Percentiles rank a stretch among this genome's conserved stretches.
phyloP scores from a whole-genome alignment of 2,329 filamentous ascomycete species.

The Ceratocystis smalleyi region DNA sequence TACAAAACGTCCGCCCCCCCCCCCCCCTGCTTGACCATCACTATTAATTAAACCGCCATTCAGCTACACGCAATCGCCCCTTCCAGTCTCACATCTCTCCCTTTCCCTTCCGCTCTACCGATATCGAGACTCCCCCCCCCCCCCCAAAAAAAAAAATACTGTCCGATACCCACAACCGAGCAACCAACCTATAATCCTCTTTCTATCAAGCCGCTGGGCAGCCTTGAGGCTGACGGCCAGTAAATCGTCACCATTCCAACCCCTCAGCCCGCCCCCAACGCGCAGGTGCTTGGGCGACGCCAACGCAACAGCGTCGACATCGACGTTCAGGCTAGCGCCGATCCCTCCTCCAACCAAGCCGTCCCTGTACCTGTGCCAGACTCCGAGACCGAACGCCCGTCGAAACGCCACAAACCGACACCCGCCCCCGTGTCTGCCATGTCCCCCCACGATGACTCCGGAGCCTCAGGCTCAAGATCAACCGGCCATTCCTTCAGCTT shows the following conservation, averaged over 20 bases:
- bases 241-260: slow-evolving; percentile 11
- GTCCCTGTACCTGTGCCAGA: neutral
- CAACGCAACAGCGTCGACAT: slow-evolving; percentile 9
- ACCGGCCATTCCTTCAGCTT: neutral
- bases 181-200: neutral
- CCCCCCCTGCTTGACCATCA: neutral
- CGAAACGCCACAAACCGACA: neutral
- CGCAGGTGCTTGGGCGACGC: slow-evolving; percentile 14
- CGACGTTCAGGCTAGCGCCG: slow-evolving; percentile 3
- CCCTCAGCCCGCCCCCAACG: neutral
- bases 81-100: neutral
- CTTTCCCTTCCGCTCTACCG: neutral
- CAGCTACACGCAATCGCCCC: neutral
- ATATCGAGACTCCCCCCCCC: neutral
- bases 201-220: slow-evolving; percentile 10
- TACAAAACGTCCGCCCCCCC: neutral
- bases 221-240: slow-evolving; percentile 8
- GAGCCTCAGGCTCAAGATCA: neutral
- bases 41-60: neutral
- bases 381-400: slow-evolving; percentile 3
- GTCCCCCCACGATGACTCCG: neutral
- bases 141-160: neutral
- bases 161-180: neutral
- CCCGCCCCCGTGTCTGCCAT: neutral
- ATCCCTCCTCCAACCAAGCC: slow-evolving; percentile 1